Percentiles rank a stretch among this genome's conserved stretches.
phyloP scores from a whole-genome alignment of 768 basidiomycete species.

The Gyrodon lividus region DNA sequence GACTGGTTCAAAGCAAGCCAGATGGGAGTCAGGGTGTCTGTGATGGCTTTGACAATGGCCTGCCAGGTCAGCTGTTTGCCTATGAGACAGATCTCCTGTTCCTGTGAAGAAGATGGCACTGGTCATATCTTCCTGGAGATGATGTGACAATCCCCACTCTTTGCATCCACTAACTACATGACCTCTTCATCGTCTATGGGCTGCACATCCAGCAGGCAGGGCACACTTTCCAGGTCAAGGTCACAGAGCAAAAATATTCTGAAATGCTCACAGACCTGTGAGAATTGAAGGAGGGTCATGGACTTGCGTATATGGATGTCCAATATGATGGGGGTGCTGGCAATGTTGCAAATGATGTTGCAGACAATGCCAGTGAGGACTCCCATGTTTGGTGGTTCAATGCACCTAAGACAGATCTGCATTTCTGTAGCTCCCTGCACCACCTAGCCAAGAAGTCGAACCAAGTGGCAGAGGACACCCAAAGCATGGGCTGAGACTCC shows the following conservation, averaged over 20 bases:
- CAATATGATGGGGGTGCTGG: constrained; percentile 8
- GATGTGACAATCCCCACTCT: too few relatives aligned
- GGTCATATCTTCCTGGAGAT: too few relatives aligned
- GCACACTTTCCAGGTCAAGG: background rate
- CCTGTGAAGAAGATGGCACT: background rate
- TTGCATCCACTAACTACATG: background rate
- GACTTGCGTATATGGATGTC: too few relatives aligned
- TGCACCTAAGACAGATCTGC: too few relatives aligned
- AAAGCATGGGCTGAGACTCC: too few relatives aligned
- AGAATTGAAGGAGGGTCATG: too few relatives aligned
- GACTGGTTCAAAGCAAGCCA: background rate
- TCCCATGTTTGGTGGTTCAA: too few relatives aligned
- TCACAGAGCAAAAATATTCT: constrained; percentile 9
- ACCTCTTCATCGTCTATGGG: constrained; percentile 1
- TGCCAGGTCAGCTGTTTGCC: background rate
- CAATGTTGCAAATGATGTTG: constrained; percentile 3
- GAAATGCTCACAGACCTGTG: background rate
- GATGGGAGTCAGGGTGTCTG: background rate
- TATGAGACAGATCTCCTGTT: background rate
- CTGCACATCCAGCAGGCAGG: too few relatives aligned
- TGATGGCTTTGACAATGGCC: background rate
- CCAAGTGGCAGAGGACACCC: too few relatives aligned
- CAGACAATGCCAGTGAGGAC: too few relatives aligned
- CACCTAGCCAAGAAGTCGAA: constrained; percentile 6
- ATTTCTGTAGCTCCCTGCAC: too few relatives aligned